Evolutionary conservation across 345 rosid species (phyloP).

Genomic region (Microthlaspi erraticum): DNA sequence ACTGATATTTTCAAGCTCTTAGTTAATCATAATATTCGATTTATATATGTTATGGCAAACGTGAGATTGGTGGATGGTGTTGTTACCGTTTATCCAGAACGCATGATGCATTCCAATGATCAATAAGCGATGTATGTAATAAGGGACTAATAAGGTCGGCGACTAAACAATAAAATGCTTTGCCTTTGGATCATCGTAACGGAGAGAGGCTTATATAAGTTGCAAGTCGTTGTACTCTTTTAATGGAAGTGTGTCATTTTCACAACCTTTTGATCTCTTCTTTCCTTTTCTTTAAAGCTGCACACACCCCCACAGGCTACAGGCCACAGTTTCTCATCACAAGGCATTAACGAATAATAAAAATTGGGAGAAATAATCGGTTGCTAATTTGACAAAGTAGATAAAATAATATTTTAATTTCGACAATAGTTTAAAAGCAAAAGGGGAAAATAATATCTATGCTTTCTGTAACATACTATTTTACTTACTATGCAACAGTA

Average conservation of each 20-base stretch:
- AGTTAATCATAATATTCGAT: no score
- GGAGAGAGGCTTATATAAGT: conserved; percentile 13
- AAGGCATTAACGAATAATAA: neutral
- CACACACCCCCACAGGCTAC: conserved; percentile 19
- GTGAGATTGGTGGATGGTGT: neutral
- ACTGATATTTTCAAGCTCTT: no score
- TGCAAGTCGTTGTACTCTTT: conserved; percentile 16
- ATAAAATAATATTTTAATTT: neutral
- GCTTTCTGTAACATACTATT: conserved; percentile 23
- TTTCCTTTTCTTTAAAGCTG: conserved; percentile 24
- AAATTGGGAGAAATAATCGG: neutral
- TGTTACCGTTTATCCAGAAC: neutral
- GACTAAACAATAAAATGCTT: conserved; percentile 13
- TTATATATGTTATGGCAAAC: no score
- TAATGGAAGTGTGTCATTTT: conserved; percentile 41
- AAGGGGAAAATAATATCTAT: neutral
- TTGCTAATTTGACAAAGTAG: neutral
- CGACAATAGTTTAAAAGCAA: conserved; percentile 1
- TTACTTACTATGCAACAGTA: conserved; percentile 31
- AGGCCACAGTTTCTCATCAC: conserved; percentile 25
- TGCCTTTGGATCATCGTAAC: conserved; percentile 22
- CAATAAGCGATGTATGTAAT: neutral
- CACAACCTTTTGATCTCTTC: conserved; percentile 36
- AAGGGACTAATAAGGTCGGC: neutral
- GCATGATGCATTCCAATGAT: neutral